Base-by-base conservation (phyloP, 2,329 filamentous ascomycete genomes). In the Diaporthe sp. region DNA sequence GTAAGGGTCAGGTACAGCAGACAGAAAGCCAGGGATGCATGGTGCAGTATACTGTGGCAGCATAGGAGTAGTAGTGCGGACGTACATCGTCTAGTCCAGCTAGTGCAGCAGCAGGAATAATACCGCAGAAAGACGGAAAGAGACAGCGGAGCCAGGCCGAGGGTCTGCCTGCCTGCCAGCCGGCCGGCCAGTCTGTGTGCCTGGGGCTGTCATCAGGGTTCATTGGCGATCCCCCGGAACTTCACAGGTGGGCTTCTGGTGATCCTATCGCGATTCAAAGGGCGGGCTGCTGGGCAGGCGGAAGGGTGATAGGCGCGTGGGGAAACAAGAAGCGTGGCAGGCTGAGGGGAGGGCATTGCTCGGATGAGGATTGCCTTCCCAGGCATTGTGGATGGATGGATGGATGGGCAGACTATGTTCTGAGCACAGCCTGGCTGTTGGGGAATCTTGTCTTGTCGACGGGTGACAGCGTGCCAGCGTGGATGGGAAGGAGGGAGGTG, bases 281-380 rank as follows among this genome's bases (percentile, higher is more conserved):
- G 17, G 25, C 25, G n/a, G 25, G 51, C 10, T 8, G 55, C 19
- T 9, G 28, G 8, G 6, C 19, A 3, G 25, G 61, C 13, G 34
- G 34, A 34, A 55, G 49, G n/a, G 65, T 39, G 65, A 69, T 69
- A 19, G 65, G 65, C 65, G 65, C 65, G 65, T 69, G 65, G 65
- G 49, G 65, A 69, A 69, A 55, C 65, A 19, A 53, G 65, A 55
- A 39, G 65, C 65, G 65, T 69, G 65, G 65, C 65, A 69, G 65
- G 34, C 65, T 69, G 65, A 69, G 65, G 65, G 22, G 22, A 55
- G 34, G 49, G 34, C 49, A 55, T 69, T 69, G 31, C 3, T 69
- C 65, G 49, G 65, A 42, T 55, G 65, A 55, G 65, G 65, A 69
- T 55, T 28, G n/a, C 28, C 17, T 69, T 28, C 8, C 65, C 37